A percentile compares a stretch with the other conserved stretches of the same genome.
phyloP scores from a whole-genome alignment of 2,329 filamentous ascomycete species.

The Bipolaris gigantea region DNA sequence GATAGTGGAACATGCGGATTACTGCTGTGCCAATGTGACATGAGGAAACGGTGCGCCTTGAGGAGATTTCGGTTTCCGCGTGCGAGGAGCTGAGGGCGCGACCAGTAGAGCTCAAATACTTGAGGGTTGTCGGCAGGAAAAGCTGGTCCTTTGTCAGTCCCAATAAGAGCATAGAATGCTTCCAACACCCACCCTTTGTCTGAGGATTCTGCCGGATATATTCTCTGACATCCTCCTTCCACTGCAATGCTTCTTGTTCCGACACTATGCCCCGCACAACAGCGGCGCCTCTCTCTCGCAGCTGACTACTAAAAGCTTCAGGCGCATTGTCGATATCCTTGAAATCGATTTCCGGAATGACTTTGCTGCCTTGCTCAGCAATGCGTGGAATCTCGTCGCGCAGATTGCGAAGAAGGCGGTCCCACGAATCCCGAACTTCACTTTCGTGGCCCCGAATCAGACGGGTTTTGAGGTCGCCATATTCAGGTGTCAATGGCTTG shows the following conservation, averaged over 20 bases:
- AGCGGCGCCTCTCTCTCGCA: slow-evolving; percentile 60
- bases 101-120: slow-evolving; percentile 57
- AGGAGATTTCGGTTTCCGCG: slow-evolving; percentile 53
- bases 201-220: slow-evolving; percentile 54
- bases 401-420: slow-evolving; percentile 48
- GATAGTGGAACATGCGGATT: slow-evolving; percentile 49
- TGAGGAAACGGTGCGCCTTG: slow-evolving; percentile 51
- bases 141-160: slow-evolving; percentile 34
- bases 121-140: slow-evolving; percentile 54
- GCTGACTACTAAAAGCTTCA: slow-evolving; percentile 58
- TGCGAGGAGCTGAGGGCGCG: slow-evolving; percentile 50
- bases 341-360: slow-evolving; percentile 53
- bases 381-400: slow-evolving; percentile 52
- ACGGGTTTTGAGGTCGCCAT: slow-evolving; percentile 50
- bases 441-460: slow-evolving; percentile 54
- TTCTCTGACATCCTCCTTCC: slow-evolving; percentile 49
- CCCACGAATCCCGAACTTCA: slow-evolving; percentile 51
- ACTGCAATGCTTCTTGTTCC: slow-evolving; percentile 48
- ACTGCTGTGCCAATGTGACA: slow-evolving; percentile 54
- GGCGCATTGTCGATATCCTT: slow-evolving; percentile 53
- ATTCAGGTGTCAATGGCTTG: slow-evolving; percentile 49
- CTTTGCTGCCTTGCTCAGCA: slow-evolving; percentile 45
- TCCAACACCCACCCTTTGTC: slow-evolving; percentile 37
- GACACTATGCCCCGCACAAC: slow-evolving; percentile 52
- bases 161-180: not conserved